These are phyloP conservation scores for Colletotrichum spaethianum DNA, from an alignment of 2,329 filamentous ascomycete species.

Conservation along the genomic window DNA sequence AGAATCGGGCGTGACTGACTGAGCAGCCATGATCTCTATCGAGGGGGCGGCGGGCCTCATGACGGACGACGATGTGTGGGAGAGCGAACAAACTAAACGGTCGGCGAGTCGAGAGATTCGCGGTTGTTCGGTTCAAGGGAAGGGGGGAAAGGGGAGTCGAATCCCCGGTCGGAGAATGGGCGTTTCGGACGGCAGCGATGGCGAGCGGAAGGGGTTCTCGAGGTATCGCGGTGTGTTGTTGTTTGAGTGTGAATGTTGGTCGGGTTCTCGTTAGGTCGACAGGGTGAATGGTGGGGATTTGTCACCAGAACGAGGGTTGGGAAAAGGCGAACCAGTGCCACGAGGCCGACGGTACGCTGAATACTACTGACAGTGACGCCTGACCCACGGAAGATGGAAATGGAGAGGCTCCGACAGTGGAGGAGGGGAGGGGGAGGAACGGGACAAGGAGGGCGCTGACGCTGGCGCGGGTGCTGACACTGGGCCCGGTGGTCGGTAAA, in stretches of 20 bases:
- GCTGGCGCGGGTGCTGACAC: constrained; percentile 3
- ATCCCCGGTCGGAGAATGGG: constrained; percentile 17
- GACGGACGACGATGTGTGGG: constrained; percentile 32
- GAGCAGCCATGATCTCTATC: constrained; percentile 47
- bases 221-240: constrained; percentile 5
- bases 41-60: constrained; percentile 47
- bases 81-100: constrained; percentile 12
- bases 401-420: constrained; percentile 38
- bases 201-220: neutral
- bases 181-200: neutral
- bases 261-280: constrained; percentile 16
- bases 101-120: constrained; percentile 28
- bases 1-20: constrained; percentile 57
- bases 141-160: constrained; percentile 32
- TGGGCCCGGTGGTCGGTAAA: neutral
- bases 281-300: constrained; percentile 32
- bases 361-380: constrained; percentile 30
- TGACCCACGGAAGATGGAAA: constrained; percentile 37
- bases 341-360: constrained; percentile 26
- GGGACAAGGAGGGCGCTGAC: constrained; percentile 8
- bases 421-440: constrained; percentile 9
- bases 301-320: constrained; percentile 32
- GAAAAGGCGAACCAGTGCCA: constrained; percentile 29
- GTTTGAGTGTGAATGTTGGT: constrained; percentile 6
- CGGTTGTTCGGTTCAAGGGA: constrained; percentile 29